These are phyloP conservation scores for Trypanosoma scelopori DNA, from an alignment of 208 protist genomes.

Conservation along the genomic window DNA sequence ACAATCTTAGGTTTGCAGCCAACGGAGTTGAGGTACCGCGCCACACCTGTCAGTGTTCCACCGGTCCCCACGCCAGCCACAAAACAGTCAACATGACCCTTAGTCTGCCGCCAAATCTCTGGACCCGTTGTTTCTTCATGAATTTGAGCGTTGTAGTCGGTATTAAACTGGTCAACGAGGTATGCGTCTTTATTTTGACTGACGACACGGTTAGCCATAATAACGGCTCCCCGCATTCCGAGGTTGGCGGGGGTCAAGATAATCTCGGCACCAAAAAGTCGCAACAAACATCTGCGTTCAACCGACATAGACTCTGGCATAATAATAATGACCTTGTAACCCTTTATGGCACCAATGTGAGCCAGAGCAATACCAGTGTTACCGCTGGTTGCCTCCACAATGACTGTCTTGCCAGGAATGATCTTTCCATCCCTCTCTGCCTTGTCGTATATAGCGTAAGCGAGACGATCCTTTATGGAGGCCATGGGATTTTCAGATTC, in stretches of 20 bases:
- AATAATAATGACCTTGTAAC: slow-evolving; percentile 89
- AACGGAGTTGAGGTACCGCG: slow-evolving; percentile 66
- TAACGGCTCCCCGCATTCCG: slow-evolving; percentile 87
- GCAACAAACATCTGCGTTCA: slow-evolving; percentile 80
- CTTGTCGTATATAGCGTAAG: slow-evolving; percentile 76
- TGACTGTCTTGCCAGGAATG: slow-evolving; percentile 73
- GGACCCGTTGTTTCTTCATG: slow-evolving; percentile 91
- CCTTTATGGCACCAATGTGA: slow-evolving; percentile 71
- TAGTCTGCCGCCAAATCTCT: slow-evolving; percentile 84
- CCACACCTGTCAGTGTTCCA: slow-evolving; percentile 81
- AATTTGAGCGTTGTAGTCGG: slow-evolving; percentile 82
- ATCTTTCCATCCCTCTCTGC: slow-evolving; percentile 80
- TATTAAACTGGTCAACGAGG: slow-evolving; percentile 86
- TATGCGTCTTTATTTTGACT: slow-evolving; percentile 68
- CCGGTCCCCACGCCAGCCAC: slow-evolving; percentile 89
- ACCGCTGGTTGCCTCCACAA: slow-evolving; percentile 89
- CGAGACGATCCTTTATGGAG: slow-evolving; percentile 89
- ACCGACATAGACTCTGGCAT: slow-evolving; percentile 93
- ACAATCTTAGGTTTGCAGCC: slow-evolving; percentile 54
- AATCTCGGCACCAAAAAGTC: slow-evolving; percentile 87
- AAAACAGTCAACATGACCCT: slow-evolving; percentile 82
- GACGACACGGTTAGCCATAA: slow-evolving; percentile 80
- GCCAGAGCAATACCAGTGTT: slow-evolving; percentile 90
- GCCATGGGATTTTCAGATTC: slow-evolving; percentile 85
- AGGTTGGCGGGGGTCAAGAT: slow-evolving; percentile 85